phyloP scores from a whole-genome alignment of 1,284 basidiomycete genomes.

The Ceratobasidium theobromae region DNA sequence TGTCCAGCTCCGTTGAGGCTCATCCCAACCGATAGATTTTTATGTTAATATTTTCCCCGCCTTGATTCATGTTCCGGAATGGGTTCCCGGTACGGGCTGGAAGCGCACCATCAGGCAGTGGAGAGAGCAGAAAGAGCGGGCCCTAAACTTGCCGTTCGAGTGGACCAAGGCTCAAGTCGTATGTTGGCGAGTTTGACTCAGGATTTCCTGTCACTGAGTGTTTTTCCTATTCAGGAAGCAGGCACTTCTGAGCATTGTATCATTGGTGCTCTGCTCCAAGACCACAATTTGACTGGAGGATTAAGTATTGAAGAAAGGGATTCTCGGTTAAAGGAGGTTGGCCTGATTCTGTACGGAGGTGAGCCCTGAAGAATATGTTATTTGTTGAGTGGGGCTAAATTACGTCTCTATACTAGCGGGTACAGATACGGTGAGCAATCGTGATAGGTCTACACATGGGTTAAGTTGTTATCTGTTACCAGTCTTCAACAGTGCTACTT shows the following conservation, averaged over 20 bases:
- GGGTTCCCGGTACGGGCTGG: conserved; percentile 14
- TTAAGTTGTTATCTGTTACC: not conserved
- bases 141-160: not conserved
- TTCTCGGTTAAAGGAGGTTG: not conserved
- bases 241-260: conserved; percentile 1
- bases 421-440: not conserved
- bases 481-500: conserved; percentile 3
- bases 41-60: conserved; percentile 15
- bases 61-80: not conserved
- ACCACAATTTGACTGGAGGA: not conserved
- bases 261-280: not conserved
- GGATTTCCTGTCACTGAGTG: not conserved
- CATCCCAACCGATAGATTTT: not conserved
- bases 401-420: not conserved
- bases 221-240: not conserved
- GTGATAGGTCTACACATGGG: not conserved
- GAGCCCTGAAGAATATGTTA: not conserved
- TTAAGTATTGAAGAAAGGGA: not conserved
- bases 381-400: not conserved
- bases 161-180: conserved; percentile 21
- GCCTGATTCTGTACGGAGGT: not conserved
- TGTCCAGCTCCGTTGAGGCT: not conserved
- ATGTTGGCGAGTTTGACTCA: not conserved
- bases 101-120: conserved; percentile 14
- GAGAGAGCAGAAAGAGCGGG: conserved; percentile 5